phyloP scores from a whole-genome alignment of 441 rosid species.

The Rhodomyrtus psidioides region DNA sequence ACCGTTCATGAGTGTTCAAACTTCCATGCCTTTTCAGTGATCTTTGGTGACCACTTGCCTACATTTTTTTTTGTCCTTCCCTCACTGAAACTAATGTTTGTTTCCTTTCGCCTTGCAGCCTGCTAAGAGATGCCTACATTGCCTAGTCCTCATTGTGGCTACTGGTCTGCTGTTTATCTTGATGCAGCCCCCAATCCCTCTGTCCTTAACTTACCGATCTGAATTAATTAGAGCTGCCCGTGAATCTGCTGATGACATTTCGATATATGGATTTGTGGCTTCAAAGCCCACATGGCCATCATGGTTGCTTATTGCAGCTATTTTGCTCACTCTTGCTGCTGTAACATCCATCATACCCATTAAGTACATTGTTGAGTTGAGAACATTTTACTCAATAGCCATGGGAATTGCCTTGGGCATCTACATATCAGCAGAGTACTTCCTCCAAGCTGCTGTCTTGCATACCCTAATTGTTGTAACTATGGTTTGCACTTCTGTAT shows the following conservation, averaged over 20 bases:
- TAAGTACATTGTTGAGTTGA: conserved; percentile 75
- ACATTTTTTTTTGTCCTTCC: not conserved
- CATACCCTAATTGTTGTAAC: conserved; percentile 76
- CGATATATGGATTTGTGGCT: conserved; percentile 88
- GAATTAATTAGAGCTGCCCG: conserved; percentile 84
- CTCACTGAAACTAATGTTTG: conserved; percentile 10
- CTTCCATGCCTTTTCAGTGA: not conserved
- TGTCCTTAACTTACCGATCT: conserved; percentile 85
- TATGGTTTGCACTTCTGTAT: conserved; percentile 80
- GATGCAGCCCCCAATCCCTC: conserved; percentile 93
- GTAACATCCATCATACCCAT: conserved; percentile 83
- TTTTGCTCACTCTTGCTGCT: conserved; percentile 80
- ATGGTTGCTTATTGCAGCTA: conserved; percentile 82
- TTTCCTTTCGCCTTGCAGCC: conserved; percentile 36
- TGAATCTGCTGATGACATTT: conserved; percentile 89
- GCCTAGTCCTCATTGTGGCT: conserved; percentile 84
- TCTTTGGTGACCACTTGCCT: not conserved
- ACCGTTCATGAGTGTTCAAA: not conserved
- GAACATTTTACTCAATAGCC: conserved; percentile 71
- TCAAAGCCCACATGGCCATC: conserved; percentile 98
- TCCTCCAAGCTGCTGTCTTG: conserved; percentile 87
- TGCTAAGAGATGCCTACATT: conserved; percentile 93
- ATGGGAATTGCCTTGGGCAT: conserved; percentile 91
- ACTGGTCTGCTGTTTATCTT: conserved; percentile 81
- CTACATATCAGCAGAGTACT: conserved; percentile 93